A percentile compares a stretch with the other conserved stretches of the same genome.
Evolutionary conservation across 805 yeast species (phyloP).

Genomic region (Grigorovia transvaalensis): DNA sequence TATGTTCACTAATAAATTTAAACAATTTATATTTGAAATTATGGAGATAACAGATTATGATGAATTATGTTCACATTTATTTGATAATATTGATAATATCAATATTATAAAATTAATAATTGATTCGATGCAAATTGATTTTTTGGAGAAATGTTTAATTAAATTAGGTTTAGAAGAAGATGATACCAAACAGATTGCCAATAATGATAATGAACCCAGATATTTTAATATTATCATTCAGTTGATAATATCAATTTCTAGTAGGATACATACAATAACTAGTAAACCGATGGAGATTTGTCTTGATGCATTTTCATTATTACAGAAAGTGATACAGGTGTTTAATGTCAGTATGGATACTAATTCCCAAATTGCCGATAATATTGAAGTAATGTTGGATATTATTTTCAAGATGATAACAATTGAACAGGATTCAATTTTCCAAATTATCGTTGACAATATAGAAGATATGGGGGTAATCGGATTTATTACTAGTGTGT

Average conservation of each 20-base stretch:
- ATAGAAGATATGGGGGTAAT: neutral
- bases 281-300: conserved; percentile 6
- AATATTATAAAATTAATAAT: conserved; percentile 9
- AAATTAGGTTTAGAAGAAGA: neutral
- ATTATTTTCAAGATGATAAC: conserved; percentile 19
- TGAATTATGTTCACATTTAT: conserved; percentile 19
- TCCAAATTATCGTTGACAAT: conserved; percentile 12
- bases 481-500: conserved; percentile 12
- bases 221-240: conserved; percentile 17
- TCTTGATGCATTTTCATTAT: conserved; percentile 8
- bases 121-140: conserved; percentile 16
- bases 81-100: conserved; percentile 14
- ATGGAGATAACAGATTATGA: conserved; percentile 15
- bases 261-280: conserved; percentile 6
- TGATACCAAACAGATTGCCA: neutral
- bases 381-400: conserved; percentile 4
- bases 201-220: neutral
- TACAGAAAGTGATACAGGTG: conserved; percentile 8
- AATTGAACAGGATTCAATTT: conserved; percentile 21
- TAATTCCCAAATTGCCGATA: conserved; percentile 4
- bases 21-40: conserved; percentile 14
- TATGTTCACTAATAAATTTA: conserved; percentile 1
- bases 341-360: conserved; percentile 10
- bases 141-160: conserved; percentile 14
- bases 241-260: conserved; percentile 15